Base-by-base conservation (phyloP, 2,329 filamentous ascomycete species). In the Alternaria panax region DNA sequence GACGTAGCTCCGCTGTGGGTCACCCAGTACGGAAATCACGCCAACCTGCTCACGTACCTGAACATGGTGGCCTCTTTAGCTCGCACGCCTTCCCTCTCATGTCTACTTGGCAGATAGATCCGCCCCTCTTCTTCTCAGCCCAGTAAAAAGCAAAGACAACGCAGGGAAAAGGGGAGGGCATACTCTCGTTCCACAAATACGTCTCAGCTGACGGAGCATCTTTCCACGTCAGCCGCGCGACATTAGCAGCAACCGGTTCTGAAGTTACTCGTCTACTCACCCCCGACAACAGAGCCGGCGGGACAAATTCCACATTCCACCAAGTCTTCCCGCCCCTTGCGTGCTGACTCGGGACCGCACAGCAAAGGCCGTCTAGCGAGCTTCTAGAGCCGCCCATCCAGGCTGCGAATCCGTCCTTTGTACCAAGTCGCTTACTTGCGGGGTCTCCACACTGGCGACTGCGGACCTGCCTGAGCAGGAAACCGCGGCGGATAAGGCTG, bases 321-420 rank as follows among this genome's bases (percentile, higher is more conserved):
- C 45, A 64, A 52, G 58, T 54, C 30, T 24, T 51, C 50, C 54
- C 56, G 59, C 56, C 57, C 66, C 67, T 63, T 50, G 51, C 60
- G 53, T 57, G 57, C 58, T 68, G 63, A 63, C 62, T 71, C 62
- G 61, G 57, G 53, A 50, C 51, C 57, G 32, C 58, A 60, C 60
- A 69, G 63, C 51, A 62, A 58, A 57, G 51, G 51, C 60, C 66
- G 66, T 69, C 68, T 71, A 71, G 68, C 57, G 59, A 61, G 63
- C 60, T 57, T 63, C 58, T 64, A 63, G 54, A 60, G 53, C 58
- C 32, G 34, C 43, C 40, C 42, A 57, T 55, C 57, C 51, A 59
- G 51, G 57, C 51, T 51, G 51, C 51, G 53, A 51, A 59, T 59
- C 46, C 41, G 51, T 56, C 41, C 46, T 56, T 18, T 51, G 40